Evolutionary conservation across 768 basidiomycete genomes (phyloP).

Genomic region (Infundibulicybe gibba): DNA sequence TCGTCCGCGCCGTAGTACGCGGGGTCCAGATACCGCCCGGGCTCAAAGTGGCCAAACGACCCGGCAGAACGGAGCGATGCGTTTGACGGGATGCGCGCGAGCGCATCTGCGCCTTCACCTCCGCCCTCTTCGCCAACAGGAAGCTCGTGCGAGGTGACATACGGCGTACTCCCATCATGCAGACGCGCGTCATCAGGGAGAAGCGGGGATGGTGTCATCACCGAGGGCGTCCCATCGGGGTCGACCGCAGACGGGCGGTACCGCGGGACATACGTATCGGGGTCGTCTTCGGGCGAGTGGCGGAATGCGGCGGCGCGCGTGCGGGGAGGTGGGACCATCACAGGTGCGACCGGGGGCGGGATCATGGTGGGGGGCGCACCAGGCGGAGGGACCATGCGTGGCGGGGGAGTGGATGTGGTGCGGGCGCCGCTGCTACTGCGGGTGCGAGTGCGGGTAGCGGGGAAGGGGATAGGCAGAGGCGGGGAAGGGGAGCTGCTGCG

Average conservation of each 20-base stretch:
- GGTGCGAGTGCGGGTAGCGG: no score
- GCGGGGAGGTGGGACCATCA: constrained; percentile 3
- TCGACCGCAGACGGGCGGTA: no score
- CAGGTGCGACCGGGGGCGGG: constrained; percentile 4
- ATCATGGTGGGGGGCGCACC: constrained; percentile 10
- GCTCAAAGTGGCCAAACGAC: constrained; percentile 24
- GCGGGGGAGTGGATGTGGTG: constrained; percentile 10
- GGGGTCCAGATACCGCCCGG: constrained; percentile 27
- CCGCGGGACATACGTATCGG: no score
- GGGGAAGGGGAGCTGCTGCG: constrained; percentile 9
- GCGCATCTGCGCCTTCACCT: no score
- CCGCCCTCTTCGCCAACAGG: neutral
- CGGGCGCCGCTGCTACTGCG: constrained; percentile 1
- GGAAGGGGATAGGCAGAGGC: no score
- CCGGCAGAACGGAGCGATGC: constrained; percentile 23
- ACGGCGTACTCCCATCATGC: neutral
- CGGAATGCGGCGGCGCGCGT: neutral
- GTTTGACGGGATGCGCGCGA: constrained; percentile 18
- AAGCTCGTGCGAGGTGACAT: neutral
- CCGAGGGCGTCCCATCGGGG: no score
- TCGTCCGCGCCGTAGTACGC: constrained; percentile 13
- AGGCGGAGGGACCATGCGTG: constrained; percentile 8
- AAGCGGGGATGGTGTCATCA: no score
- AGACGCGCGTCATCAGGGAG: neutral
- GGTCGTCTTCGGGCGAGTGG: no score